Percentiles rank a stretch among this genome's conserved stretches.
These are phyloP conservation scores for Lagenidium sp. DNA, from an alignment of 352 stramenopile genomes.

Conservation along the genomic window DNA sequence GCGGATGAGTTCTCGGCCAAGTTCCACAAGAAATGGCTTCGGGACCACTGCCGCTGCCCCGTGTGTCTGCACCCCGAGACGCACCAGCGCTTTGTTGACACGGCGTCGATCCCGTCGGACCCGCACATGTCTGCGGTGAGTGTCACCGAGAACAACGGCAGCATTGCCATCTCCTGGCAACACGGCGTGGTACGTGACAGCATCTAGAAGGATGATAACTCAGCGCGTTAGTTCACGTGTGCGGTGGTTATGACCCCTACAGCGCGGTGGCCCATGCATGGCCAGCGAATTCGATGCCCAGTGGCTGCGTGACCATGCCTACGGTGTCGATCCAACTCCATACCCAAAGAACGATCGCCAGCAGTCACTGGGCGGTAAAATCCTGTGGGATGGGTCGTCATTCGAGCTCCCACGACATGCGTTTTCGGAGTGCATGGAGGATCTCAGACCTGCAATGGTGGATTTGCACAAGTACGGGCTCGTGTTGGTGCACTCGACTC, in stretches of 20 bases:
- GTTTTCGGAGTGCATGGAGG: slow-evolving; percentile 28
- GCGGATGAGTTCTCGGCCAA: slow-evolving; percentile 63
- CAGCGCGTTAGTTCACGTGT: too few relatives aligned
- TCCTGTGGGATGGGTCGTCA: slow-evolving; percentile 36
- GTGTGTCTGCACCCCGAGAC: slow-evolving; percentile 63
- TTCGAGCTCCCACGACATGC: slow-evolving; percentile 39
- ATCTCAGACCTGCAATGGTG: slow-evolving; percentile 60
- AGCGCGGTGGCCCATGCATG: slow-evolving; percentile 42
- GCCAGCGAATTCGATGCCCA: slow-evolving; percentile 56
- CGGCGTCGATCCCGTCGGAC: slow-evolving; percentile 62
- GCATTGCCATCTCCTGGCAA: slow-evolving; percentile 50
- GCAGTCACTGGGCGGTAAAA: slow-evolving; percentile 32
- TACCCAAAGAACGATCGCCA: slow-evolving; percentile 57
- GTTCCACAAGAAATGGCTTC: slow-evolving; percentile 84
- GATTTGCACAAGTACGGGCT: slow-evolving; percentile 68
- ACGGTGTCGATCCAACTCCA: slow-evolving; percentile 26
- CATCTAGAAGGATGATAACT: too few relatives aligned
- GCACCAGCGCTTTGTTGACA: slow-evolving; percentile 66
- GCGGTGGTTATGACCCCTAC: too few relatives aligned
- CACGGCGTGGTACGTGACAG: slow-evolving; percentile 40
- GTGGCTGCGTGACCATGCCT: slow-evolving; percentile 73
- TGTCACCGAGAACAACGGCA: slow-evolving; percentile 17
- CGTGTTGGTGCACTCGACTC: slow-evolving; percentile 53
- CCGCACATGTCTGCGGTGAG: slow-evolving; percentile 26
- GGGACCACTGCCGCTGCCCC: slow-evolving; percentile 70